Base-by-base conservation (phyloP, 1,284 basidiomycete species). In the Ustilago loliicola region DNA sequence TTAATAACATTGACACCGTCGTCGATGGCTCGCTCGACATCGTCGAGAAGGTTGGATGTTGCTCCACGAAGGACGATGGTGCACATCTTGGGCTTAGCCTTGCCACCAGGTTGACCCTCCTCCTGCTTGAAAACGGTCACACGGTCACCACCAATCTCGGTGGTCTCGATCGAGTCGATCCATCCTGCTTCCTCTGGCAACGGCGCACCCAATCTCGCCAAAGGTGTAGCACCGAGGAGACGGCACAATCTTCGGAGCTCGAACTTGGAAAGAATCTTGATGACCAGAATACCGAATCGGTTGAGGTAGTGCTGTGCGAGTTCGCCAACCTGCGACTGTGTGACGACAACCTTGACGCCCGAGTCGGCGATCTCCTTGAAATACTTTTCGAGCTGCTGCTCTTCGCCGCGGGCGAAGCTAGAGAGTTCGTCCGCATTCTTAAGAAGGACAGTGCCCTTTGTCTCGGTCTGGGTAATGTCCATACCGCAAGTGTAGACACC, bases 1-100 rank as follows among this genome's bases (percentile, higher is more conserved):
- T 98, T 97, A 88, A 99, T 93, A 50, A 97, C 96, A 87, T 95
- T 96, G 79, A 97, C 95, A 29, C 96, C 97, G 83, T 99, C 96
- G 85, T 99, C 97, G 61, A 99, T 90, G 30, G 96, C 95, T 30
- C 97, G 91, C 87, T 99, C 93, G 27, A 99, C 91, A 86, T 99
- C 97, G 86, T 99, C 97, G 61, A 99, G 88, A 79, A 92, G 91
- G 88, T 97, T 98, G 58, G 94, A 91, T 1, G 97, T 99, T 47
- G 97, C 96, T 5, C 97, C 97, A 21, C 85, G 83, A 36, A 86
- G 72, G 2, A 86, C 84, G 23, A 85, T 76, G 29, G 84, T 86
- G 58, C 82, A 81, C 79, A 86, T 85, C 59, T 80, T 74, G 27
- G 85, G 84, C 52, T 78, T 80, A 29, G 84, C 77, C 56, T 86